A percentile compares a stretch with the other conserved stretches of the same genome.
phyloP scores from a whole-genome alignment of 495 filamentous ascomycete genomes.

The Daldinia decipiens region DNA sequence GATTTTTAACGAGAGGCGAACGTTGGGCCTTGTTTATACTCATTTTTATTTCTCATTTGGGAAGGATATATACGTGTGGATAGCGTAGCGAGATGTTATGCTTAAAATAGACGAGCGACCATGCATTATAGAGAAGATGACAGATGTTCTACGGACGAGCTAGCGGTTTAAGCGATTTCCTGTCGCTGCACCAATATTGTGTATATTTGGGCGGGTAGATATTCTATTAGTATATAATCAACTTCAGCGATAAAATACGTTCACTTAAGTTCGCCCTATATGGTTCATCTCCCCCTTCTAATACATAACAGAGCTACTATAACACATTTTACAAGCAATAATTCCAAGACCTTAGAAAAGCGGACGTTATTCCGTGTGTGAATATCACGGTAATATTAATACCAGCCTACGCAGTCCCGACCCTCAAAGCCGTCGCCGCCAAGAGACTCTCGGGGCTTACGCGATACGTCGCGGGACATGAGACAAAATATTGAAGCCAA shows the following conservation, averaged over 20 bases:
- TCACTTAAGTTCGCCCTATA: too few species aligned
- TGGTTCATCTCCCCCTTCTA: neutral
- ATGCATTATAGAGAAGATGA: constrained; percentile 22
- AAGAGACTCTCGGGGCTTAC: neutral
- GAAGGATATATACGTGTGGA: constrained; percentile 13
- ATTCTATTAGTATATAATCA: constrained; percentile 35
- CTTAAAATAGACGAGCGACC: constrained; percentile 30
- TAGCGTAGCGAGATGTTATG: constrained; percentile 4
- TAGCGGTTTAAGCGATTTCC: neutral
- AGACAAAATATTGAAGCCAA: constrained; percentile 16
- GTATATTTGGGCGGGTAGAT: constrained; percentile 35
- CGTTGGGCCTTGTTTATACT: constrained; percentile 17
- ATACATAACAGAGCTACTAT: neutral
- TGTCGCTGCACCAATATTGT: constrained; percentile 15
- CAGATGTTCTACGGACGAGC: constrained; percentile 1
- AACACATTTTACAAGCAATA: neutral
- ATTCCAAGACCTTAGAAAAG: neutral
- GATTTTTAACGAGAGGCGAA: constrained; percentile 20
- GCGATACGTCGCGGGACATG: neutral
- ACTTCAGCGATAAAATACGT: constrained; percentile 12
- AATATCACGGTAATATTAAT: neutral
- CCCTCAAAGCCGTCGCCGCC: neutral
- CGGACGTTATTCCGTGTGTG: neutral
- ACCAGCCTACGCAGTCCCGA: neutral
- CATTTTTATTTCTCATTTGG: constrained; percentile 12